Evolutionary conservation across 306 rosid genomes (phyloP).

Genomic region (Oxytropis ochrocephala): DNA sequence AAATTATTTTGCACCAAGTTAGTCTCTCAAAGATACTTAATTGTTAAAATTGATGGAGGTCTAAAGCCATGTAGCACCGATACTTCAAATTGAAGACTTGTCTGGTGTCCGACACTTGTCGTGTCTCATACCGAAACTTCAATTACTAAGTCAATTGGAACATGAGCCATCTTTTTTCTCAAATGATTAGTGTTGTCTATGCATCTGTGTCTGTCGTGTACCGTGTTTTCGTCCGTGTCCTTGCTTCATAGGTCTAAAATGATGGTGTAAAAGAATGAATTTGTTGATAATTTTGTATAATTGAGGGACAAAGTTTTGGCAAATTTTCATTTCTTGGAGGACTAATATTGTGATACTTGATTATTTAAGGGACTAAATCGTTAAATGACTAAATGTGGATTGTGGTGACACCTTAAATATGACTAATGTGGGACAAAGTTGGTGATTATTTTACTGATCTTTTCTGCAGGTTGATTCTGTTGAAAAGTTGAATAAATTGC

Average conservation of each 20-base stretch:
- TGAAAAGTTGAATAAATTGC: conserved; percentile 62
- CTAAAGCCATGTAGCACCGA: too few relatives aligned
- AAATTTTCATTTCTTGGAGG: background rate
- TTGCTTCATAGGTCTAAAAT: background rate
- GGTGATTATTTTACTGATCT: background rate
- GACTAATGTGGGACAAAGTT: background rate
- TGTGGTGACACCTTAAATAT: too few relatives aligned
- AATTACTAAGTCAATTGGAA: too few relatives aligned
- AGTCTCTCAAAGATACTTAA: background rate
- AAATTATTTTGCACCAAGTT: background rate
- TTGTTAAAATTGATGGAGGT: background rate
- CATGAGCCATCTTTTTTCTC: too few relatives aligned
- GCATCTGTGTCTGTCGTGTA: too few relatives aligned
- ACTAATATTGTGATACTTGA: background rate
- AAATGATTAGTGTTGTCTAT: too few relatives aligned
- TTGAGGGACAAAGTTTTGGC: background rate
- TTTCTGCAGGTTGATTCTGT: conserved; percentile 63
- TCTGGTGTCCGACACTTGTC: too few relatives aligned
- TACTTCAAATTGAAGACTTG: too few relatives aligned
- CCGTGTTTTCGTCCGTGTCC: too few relatives aligned
- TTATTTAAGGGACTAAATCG: background rate
- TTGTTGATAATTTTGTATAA: background rate
- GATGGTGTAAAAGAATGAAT: background rate
- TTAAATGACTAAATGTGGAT: background rate
- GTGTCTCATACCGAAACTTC: too few relatives aligned